Evolutionary conservation across 768 basidiomycete species (phyloP).

Genomic region (Amanita subjunquillea): DNA sequence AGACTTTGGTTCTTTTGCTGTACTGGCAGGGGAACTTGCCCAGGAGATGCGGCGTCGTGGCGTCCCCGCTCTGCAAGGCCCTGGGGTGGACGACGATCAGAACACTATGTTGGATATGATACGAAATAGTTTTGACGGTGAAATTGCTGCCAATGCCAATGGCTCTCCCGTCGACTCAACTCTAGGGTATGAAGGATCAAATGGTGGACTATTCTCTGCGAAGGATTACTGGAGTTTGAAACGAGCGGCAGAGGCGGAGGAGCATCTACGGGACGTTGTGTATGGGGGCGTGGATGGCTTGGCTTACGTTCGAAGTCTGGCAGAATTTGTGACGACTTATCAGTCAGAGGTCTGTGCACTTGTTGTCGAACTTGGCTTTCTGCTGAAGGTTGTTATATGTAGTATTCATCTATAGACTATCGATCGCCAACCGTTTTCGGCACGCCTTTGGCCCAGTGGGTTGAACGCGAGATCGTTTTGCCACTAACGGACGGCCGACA

Average conservation of each 20-base stretch:
- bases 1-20: slow-evolving; percentile 57
- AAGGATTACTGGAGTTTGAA: slow-evolving; percentile 38
- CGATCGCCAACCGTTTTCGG: slow-evolving; percentile 16
- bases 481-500: slow-evolving; percentile 39
- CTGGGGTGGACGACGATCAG: slow-evolving; percentile 22
- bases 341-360: slow-evolving; percentile 8
- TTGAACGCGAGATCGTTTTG: slow-evolving; percentile 32
- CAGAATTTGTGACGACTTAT: slow-evolving; percentile 47
- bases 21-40: slow-evolving; percentile 36
- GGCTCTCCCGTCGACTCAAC: slow-evolving; percentile 10
- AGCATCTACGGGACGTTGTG: slow-evolving; percentile 62
- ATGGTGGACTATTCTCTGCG: slow-evolving; percentile 9
- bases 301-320: slow-evolving; percentile 69
- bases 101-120: slow-evolving; percentile 18
- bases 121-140: slow-evolving; percentile 27
- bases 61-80: slow-evolving; percentile 10
- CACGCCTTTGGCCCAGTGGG: slow-evolving; percentile 31
- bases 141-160: slow-evolving; percentile 12
- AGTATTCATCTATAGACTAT: background rate
- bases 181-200: slow-evolving; percentile 5
- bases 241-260: slow-evolving; percentile 45
- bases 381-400: background rate
- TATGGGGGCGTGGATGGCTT: slow-evolving; percentile 72
- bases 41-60: slow-evolving; percentile 31
- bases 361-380: background rate